Evolutionary conservation across 2,329 filamentous ascomycete genomes (phyloP).

Genomic region (Trichoderma afroharzianum): DNA sequence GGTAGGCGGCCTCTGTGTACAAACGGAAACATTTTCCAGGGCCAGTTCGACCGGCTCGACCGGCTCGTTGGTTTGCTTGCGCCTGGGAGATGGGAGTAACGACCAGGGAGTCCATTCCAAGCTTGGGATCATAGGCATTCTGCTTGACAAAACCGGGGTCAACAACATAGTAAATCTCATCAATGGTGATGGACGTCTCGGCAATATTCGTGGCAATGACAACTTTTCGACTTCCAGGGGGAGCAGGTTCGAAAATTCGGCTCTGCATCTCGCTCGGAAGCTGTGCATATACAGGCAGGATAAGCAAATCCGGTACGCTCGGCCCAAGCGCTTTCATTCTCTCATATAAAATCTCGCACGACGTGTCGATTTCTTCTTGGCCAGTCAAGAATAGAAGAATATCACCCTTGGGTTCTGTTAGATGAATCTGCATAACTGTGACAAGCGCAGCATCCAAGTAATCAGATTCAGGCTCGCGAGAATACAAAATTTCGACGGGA

Average conservation of each 20-base stretch:
- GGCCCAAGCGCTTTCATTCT: constrained; percentile 94
- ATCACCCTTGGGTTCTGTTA: constrained; percentile 87
- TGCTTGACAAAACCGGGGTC: constrained; percentile 98
- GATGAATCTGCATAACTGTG: constrained; percentile 96
- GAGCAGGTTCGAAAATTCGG: constrained; percentile 89
- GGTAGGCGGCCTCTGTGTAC: constrained; percentile 92
- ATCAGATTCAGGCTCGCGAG: constrained; percentile 88
- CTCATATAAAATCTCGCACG: constrained; percentile 87
- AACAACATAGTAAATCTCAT: constrained; percentile 95
- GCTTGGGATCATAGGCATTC: constrained; percentile 92
- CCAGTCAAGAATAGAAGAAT: constrained; percentile 97
- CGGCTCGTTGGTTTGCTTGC: constrained; percentile 90
- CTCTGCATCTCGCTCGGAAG: constrained; percentile 92
- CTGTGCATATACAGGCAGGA: constrained; percentile 93
- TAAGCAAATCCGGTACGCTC: constrained; percentile 84
- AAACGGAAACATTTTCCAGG: constrained; percentile 94
- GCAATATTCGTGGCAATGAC: constrained; percentile 98
- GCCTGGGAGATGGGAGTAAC: constrained; percentile 96
- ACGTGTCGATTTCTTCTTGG: constrained; percentile 95
- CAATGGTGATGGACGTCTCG: constrained; percentile 96
- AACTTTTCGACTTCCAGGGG: constrained; percentile 81
- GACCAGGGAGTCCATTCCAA: constrained; percentile 95
- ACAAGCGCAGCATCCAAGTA: constrained; percentile 92
- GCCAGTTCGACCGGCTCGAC: constrained; percentile 87
- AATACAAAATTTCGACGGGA: constrained; percentile 95